These are phyloP conservation scores for Alopecurus myosuroides DNA, from an alignment of 176 grass and related monocot species.

Conservation along the genomic window DNA sequence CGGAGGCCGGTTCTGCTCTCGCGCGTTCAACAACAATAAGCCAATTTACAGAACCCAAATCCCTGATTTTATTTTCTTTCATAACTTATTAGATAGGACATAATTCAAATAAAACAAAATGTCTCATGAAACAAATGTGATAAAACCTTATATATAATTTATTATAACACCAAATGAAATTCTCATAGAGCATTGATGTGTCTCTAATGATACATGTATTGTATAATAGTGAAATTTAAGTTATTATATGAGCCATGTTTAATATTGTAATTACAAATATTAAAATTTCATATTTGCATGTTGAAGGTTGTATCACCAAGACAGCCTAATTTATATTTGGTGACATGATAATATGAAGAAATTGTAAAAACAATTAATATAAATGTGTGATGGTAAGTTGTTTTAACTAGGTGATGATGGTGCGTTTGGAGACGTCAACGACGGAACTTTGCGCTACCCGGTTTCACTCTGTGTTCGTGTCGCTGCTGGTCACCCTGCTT, in stretches of 20 bases:
- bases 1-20: too few relatives aligned
- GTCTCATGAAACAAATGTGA: background rate
- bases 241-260: too few relatives aligned
- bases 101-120: background rate
- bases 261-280: too few relatives aligned
- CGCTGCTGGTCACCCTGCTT: too few relatives aligned
- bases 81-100: background rate
- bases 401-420: background rate
- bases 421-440: too few relatives aligned
- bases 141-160: background rate
- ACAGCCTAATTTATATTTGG: background rate
- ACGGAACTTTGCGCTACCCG: too few relatives aligned
- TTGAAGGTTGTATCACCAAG: too few relatives aligned
- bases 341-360: background rate
- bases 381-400: background rate
- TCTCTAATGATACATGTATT: background rate
- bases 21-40: too few relatives aligned
- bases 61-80: background rate
- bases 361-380: background rate
- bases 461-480: too few relatives aligned
- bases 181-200: background rate
- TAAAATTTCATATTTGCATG: too few relatives aligned
- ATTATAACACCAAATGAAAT: background rate
- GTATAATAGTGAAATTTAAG: background rate
- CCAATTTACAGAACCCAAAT: too few relatives aligned